Base-by-base conservation (phyloP, 345 rosid species). In the Salix dunnii region DNA sequence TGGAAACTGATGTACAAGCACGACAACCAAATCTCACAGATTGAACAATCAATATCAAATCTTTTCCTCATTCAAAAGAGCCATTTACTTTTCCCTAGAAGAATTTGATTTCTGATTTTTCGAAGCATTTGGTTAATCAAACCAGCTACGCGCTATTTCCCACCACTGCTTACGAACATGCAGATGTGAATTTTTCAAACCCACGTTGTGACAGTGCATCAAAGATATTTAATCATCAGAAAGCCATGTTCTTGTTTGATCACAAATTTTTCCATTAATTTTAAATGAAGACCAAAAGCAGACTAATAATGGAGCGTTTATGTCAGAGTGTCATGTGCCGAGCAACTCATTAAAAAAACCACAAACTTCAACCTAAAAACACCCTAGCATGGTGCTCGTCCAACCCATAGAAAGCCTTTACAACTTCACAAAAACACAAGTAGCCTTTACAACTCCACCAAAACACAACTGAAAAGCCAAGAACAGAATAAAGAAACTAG, bases 271-370 rank as follows among this genome's bases (percentile, higher is more conserved):
- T 68, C 18, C 31, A 40, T 68, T 68, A 14, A n/a, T 31, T 20
- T 2, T 5, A 16, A 65, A 62, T 62, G 31, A 62, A 62, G 40
- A 35, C 43, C 27, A 16, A 43, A 0, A 69, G 13, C 17, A 2
- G 4, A 31, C 4, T 3, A 71, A 71, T 71, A 28, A 72, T 7
- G 23, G 74, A 53, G 25, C 6, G 16, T 71, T 23, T 2, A 66
- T 31, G 62, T 70, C 36, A 68, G 61, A 42, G 38, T 46, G 5
- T 48, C 77, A 76, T 55, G 76, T 80, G 61, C 77, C n/a, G 20
- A 66, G 61, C 79, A 70, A 40, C 68, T 72, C 67, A 67, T 35
- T 0, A n/a, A 9, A 55, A 55, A 48, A 48, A 16, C 0, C 0
- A n/a, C 62, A 8, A 0, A n/a, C 62, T 55, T 55, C 9, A 28